Evolutionary conservation across 2,329 filamentous ascomycete genomes (phyloP).

Genomic region (Monilinia aucupariae): DNA sequence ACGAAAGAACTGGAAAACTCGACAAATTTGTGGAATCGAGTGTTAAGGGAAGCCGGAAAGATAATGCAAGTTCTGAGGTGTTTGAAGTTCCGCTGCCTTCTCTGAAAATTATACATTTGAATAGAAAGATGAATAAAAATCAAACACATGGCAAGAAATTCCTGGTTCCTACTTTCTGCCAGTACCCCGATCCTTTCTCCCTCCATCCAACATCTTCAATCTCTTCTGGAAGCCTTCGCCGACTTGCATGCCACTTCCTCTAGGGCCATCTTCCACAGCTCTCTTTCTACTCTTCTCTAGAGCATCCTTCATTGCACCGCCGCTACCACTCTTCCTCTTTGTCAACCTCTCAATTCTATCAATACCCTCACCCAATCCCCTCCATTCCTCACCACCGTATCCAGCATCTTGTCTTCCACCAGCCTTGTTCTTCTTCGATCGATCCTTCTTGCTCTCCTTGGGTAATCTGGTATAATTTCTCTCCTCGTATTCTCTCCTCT

Average conservation of each 20-base stretch:
- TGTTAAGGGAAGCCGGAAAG: not conserved
- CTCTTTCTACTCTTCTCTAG: slow-evolving; percentile 86
- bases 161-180: not conserved
- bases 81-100: not conserved
- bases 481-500: slow-evolving; percentile 84
- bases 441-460: slow-evolving; percentile 82
- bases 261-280: slow-evolving; percentile 65
- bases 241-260: slow-evolving; percentile 59
- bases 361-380: slow-evolving; percentile 74
- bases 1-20: not conserved
- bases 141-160: not conserved
- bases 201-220: slow-evolving; percentile 47
- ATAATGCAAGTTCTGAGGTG: not conserved
- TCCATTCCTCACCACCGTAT: slow-evolving; percentile 94
- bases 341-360: slow-evolving; percentile 84
- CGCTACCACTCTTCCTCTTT: slow-evolving; percentile 54
- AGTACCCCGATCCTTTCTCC: slow-evolving; percentile 37
- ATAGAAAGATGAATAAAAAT: not conserved
- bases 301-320: slow-evolving; percentile 43
- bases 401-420: slow-evolving; percentile 43
- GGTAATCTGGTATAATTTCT: slow-evolving; percentile 84
- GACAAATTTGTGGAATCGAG: not conserved
- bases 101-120: not conserved
- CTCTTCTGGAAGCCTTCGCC: slow-evolving; percentile 72
- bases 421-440: slow-evolving; percentile 51